These are phyloP conservation scores for Aspergillus aculeatinus DNA, from an alignment of 2,329 filamentous ascomycete species.

Conservation along the genomic window DNA sequence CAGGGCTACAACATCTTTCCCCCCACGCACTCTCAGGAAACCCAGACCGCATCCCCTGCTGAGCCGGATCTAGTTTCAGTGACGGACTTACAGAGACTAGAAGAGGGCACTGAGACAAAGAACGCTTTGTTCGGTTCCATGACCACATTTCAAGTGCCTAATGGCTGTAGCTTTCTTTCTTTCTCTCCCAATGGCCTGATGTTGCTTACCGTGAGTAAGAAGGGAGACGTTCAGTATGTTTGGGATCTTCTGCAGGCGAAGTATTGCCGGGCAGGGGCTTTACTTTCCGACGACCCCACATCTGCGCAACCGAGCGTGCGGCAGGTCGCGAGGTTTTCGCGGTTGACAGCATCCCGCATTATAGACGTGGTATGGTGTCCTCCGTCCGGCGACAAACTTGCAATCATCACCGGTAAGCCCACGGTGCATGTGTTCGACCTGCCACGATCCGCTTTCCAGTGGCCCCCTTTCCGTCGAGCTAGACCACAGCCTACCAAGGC, in stretches of 20 bases:
- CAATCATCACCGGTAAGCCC: slow-evolving; percentile 90
- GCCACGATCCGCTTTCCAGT: slow-evolving; percentile 76
- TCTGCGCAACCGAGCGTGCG: slow-evolving; percentile 56
- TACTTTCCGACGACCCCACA: slow-evolving; percentile 37
- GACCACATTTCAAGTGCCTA: slow-evolving; percentile 48
- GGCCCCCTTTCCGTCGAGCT: slow-evolving; percentile 68
- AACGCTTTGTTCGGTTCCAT: slow-evolving; percentile 37
- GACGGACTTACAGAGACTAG: slow-evolving; percentile 46
- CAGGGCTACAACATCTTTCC: slow-evolving; percentile 43
- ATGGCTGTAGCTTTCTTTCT: slow-evolving; percentile 52
- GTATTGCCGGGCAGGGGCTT: slow-evolving; percentile 40
- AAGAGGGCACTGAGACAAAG: slow-evolving; percentile 40
- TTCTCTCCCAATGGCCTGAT: slow-evolving; percentile 49
- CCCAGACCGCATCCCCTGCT: slow-evolving; percentile 32
- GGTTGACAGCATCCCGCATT: slow-evolving; percentile 87
- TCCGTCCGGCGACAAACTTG: slow-evolving; percentile 76
- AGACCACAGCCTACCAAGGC: slow-evolving; percentile 40
- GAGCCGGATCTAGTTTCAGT: slow-evolving; percentile 49
- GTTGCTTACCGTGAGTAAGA: slow-evolving; percentile 49
- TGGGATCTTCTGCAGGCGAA: slow-evolving; percentile 52
- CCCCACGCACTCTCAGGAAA: slow-evolving; percentile 47
- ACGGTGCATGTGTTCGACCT: slow-evolving; percentile 92
- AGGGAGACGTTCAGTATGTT: slow-evolving; percentile 51
- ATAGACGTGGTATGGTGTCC: slow-evolving; percentile 86
- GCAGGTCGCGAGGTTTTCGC: slow-evolving; percentile 82